Base-by-base conservation (phyloP, 228 moss, liverwort and hornwort genomes). In the Sphagnum magellanicum region DNA sequence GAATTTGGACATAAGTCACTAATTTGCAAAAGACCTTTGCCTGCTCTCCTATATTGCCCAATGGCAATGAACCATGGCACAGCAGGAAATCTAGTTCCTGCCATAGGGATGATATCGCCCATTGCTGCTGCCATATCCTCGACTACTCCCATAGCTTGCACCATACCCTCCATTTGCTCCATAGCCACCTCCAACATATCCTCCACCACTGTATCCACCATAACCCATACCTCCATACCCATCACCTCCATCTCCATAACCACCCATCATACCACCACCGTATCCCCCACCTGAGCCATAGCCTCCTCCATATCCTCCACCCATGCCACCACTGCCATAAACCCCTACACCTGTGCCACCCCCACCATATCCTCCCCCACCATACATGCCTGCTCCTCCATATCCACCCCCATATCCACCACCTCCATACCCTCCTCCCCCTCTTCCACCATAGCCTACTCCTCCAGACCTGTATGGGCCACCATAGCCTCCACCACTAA, bases 91-190 rank as follows among this genome's bases (percentile, higher is more conserved):
- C 90, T 91, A 98, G 75, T 83, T 93, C 79, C 98, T 94, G 68
- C 98, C 98, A 53, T 98, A 98, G 0, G 94, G 98, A 70, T 98
- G 98, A 16, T 98, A 98, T 72, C 98, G 98, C 51, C 98, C 98
- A 57, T 93, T 94, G 70, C 94, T 98, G 67, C 89, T 89, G n/a
- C 95, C 83, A 14, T 92, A 90, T 6, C 93, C 97, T 5, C 97
- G 86, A 77, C 87, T 92, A 68, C 96, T 91, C 5, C 70, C 91
- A 60, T 93, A 91, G 50, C 86, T 73, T 4, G 84, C 86, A 8
- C 93, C 87, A n/a, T 88, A 90, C 48, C 85, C 89, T 6, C 86
- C 80, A 32, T 76, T 71, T 0, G 83, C 78, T 49, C 80, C 67
- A 68, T 88, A 90, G 48, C 87, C 87, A 0, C 78, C 78, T 49